Evolutionary conservation across 1,284 basidiomycete genomes (phyloP).

Genomic region (Ceratobasidium sp.): DNA sequence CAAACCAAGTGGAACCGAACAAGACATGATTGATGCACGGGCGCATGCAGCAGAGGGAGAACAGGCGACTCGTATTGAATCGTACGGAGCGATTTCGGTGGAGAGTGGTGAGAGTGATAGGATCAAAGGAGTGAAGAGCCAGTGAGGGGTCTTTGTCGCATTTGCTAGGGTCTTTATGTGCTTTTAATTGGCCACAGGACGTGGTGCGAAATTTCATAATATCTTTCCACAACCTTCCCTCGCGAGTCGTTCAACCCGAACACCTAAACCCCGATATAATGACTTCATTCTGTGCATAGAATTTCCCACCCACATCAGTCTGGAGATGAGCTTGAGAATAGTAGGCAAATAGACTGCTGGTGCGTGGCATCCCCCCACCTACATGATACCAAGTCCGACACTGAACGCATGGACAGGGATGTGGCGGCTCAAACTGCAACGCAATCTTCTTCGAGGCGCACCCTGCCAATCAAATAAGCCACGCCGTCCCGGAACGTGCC

Average conservation of each 20-base stretch:
- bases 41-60: slow-evolving; percentile 8
- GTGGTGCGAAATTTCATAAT: neutral
- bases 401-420: slow-evolving; percentile 1
- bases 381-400: neutral
- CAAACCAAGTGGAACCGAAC: slow-evolving; percentile 22
- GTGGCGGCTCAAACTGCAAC: slow-evolving; percentile 56
- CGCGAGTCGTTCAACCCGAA: too few species aligned
- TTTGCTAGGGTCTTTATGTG: neutral
- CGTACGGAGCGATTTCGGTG: neutral
- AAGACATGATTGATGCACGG: slow-evolving; percentile 15
- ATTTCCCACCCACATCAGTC: too few species aligned
- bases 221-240: neutral
- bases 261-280: too few species aligned
- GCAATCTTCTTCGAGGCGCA: slow-evolving; percentile 58
- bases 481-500: slow-evolving; percentile 51
- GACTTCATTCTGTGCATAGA: too few species aligned
- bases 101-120: too few species aligned
- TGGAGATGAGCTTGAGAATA: too few species aligned
- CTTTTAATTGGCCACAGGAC: neutral
- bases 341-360: neutral
- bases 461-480: slow-evolving; percentile 57
- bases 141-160: neutral
- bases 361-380: neutral
- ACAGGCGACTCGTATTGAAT: neutral
- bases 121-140: neutral